Percentiles rank a stretch among this genome's conserved stretches.
These are phyloP conservation scores for Paspalum vaginatum DNA, from an alignment of 176 grass and related monocot species.

Conservation along the genomic window DNA sequence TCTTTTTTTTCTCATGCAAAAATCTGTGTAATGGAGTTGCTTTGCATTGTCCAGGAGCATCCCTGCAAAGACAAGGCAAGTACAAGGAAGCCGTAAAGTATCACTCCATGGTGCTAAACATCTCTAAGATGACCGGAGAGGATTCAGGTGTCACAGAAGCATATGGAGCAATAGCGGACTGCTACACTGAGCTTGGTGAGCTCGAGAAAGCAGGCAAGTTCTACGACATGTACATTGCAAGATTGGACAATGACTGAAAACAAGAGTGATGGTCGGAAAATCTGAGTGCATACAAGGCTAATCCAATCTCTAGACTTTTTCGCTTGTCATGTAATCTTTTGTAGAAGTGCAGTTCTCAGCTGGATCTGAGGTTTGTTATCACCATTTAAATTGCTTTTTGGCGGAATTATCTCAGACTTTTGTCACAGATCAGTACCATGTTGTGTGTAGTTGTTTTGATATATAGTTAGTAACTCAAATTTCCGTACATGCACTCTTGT, in stretches of 20 bases:
- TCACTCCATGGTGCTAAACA: constrained; percentile 77
- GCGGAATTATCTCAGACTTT: not conserved
- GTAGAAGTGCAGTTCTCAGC: constrained; percentile 21
- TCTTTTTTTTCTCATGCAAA: not conserved
- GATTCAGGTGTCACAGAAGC: constrained; percentile 87
- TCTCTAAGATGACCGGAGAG: constrained; percentile 72
- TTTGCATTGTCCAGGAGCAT: constrained; percentile 72
- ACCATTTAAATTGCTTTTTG: constrained; percentile 16
- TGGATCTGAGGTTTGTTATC: constrained; percentile 1
- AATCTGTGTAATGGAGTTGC: constrained; percentile 22
- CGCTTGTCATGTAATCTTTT: not conserved
- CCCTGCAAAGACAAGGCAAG: constrained; percentile 90
- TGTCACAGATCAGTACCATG: not conserved
- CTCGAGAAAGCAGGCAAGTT: constrained; percentile 93
- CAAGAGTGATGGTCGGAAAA: not conserved
- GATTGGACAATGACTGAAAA: constrained; percentile 80
- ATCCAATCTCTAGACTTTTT: not conserved
- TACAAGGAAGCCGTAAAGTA: constrained; percentile 97
- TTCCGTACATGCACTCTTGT: not conserved
- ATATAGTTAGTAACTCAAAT: not conserved
- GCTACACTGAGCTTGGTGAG: constrained; percentile 93
- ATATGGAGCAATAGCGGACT: constrained; percentile 93
- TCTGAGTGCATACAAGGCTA: not conserved
- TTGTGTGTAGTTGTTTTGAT: not conserved
- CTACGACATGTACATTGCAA: constrained; percentile 86